Percentiles rank a stretch among this genome's conserved stretches.
phyloP scores from a whole-genome alignment of 192 early-diverging fungal species.

The Geranomyces variabilis region DNA sequence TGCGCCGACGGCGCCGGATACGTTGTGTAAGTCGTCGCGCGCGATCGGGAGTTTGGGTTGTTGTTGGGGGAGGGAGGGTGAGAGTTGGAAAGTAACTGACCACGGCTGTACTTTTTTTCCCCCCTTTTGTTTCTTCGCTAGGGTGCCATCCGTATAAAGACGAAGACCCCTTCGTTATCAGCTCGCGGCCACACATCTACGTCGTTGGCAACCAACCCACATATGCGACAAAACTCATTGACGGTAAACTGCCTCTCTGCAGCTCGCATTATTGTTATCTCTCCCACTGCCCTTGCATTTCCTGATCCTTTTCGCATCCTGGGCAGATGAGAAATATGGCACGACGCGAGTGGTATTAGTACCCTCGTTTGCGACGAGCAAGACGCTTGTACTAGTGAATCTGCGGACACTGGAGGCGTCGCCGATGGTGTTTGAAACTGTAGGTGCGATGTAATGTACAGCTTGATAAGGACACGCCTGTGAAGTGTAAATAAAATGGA shows the following conservation, averaged over 20 bases:
- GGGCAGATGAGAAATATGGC: constrained; percentile 39
- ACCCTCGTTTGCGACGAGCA: constrained; percentile 73
- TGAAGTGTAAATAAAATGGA: too few species aligned
- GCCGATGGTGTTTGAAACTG: constrained; percentile 1
- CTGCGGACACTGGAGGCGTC: constrained; percentile 62
- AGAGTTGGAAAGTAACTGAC: too few species aligned
- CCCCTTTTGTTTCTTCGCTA: constrained; percentile 39
- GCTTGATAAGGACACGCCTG: too few species aligned
- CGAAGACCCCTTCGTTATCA: constrained; percentile 85
- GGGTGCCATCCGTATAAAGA: constrained; percentile 92
- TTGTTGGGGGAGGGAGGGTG: not conserved
- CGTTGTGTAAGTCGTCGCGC: constrained; percentile 68
- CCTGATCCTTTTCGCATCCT: constrained; percentile 10
- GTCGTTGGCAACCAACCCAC: constrained; percentile 84
- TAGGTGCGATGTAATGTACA: too few species aligned
- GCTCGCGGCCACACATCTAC: constrained; percentile 78
- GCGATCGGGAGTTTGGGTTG: too few species aligned
- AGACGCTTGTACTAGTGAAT: constrained; percentile 78
- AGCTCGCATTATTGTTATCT: too few species aligned
- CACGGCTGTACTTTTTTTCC: too few species aligned
- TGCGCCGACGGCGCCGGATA: constrained; percentile 93
- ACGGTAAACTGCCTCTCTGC: too few species aligned
- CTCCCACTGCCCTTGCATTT: not conserved
- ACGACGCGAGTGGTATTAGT: constrained; percentile 72
- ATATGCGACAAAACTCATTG: constrained; percentile 62